Base-by-base conservation (phyloP, 306 rosid genomes). In the Quercus bicolor region DNA sequence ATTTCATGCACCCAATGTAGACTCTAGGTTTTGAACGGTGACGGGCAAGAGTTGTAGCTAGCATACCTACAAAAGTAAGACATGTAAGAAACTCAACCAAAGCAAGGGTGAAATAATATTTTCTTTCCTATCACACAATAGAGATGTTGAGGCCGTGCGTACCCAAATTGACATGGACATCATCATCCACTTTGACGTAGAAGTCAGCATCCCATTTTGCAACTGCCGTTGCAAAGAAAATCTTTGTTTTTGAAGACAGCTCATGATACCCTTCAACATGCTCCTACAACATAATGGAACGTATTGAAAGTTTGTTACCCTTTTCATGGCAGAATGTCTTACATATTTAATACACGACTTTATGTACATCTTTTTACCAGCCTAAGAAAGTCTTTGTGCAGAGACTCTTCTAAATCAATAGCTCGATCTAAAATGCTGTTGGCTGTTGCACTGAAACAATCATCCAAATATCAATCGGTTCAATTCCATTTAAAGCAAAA, bases 101-200 rank as follows among this genome's bases (percentile, higher is more conserved):
- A 0, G 28, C 15, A 61, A 53, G 33, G 40, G 34, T 2, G 26
- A 76, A 11, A 48, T 18, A 37, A 48, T 8, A 18, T 56, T 12
- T 72, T 2, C 5, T 45, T 51, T 11, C 10, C 21, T 2, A 70
- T 70, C 69, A 77, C 70, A 72, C 12, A 23, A 65, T 56, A 61
- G 64, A 78, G 56, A 62, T 37, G 76, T n/a, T 68, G 48, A 73
- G 78, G 77, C 59, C 45, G 24, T 15, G 24, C 84, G 9, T 86
- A 93, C 99, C 99, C 84, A 96, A 87, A 89, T 96, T 96, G 85
- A 96, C 98, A 82, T 96, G 99, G 78, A 96, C 99, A 81, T 96
- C 99, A 57, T 96, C 99, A 72, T 96, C 99, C 75, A 96, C 94
- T 87, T 96, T 96, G 74, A 96, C 91, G 81, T 96, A 93, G 86